Percentiles rank a stretch among this genome's conserved stretches.
phyloP scores from a whole-genome alignment of 371 early-diverging fungal species.

The Mucor lusitanicus region DNA sequence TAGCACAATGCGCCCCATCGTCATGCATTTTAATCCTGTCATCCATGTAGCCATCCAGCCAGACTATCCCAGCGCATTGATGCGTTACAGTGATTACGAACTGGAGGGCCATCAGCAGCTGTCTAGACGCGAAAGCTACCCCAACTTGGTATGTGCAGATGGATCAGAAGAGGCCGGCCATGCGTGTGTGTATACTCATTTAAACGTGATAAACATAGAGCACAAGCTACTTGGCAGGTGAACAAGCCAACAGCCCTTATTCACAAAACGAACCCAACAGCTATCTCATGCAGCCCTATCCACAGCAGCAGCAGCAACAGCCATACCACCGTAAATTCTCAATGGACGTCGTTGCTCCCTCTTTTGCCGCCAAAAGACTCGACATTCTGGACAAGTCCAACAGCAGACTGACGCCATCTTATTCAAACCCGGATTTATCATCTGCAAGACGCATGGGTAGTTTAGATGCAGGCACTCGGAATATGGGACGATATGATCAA shows the following conservation, averaged over 20 bases:
- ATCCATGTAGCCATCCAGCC: not conserved
- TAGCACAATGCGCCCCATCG: not conserved
- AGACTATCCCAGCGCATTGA: constrained; percentile 1
- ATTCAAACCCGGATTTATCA: constrained; percentile 44
- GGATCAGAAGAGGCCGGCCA: not conserved
- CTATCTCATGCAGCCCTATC: constrained; percentile 4
- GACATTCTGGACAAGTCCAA: constrained; percentile 20
- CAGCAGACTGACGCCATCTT: constrained; percentile 38
- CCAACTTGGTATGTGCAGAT: constrained; percentile 30
- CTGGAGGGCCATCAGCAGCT: constrained; percentile 20
- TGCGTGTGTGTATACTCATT: not conserved
- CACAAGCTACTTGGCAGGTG: constrained; percentile 11
- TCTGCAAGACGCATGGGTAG: constrained; percentile 31
- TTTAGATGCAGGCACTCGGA: constrained; percentile 19
- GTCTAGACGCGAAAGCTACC: constrained; percentile 40
- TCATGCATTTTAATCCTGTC: not conserved
- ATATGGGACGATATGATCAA: constrained; percentile 6
- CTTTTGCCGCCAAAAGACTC: constrained; percentile 30
- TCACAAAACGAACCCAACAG: constrained; percentile 4
- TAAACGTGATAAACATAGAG: constrained; percentile 8
- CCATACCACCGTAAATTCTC: constrained; percentile 28
- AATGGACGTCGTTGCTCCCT: constrained; percentile 23
- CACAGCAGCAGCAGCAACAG: not conserved
- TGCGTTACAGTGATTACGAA: constrained; percentile 1
- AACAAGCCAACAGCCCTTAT: constrained; percentile 6